These are phyloP conservation scores for Auriscalpium orientale DNA, from an alignment of 768 basidiomycete genomes.

Conservation along the genomic window DNA sequence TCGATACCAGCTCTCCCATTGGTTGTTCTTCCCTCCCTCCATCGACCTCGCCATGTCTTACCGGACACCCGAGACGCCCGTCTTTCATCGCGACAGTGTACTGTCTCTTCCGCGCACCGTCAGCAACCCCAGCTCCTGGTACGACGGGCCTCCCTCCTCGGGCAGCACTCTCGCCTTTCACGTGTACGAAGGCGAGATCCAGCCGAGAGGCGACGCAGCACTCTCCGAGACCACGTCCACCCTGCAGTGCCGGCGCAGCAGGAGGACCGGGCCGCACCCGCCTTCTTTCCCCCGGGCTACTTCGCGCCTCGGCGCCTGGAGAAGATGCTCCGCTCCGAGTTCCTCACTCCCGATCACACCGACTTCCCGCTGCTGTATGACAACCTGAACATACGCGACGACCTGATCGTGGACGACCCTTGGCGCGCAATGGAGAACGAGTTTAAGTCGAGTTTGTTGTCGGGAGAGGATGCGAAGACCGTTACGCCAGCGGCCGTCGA, in stretches of 20 bases:
- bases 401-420: background rate
- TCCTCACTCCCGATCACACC: background rate
- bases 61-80: too few species aligned
- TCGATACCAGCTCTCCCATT: too few species aligned
- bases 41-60: too few species aligned
- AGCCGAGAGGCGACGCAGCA: too few species aligned
- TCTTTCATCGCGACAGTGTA: too few species aligned
- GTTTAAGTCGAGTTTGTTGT: background rate
- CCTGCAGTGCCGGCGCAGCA: background rate
- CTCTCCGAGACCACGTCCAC: background rate
- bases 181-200: background rate
- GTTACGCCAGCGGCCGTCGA: background rate
- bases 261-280: background rate
- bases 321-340: background rate
- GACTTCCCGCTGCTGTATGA: background rate
- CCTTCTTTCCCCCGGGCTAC: background rate
- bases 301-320: background rate
- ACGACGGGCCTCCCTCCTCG: background rate
- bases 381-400: background rate
- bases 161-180: background rate
- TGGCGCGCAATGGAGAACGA: background rate
- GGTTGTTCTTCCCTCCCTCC: too few species aligned
- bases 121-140: background rate
- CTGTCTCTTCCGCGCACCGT: background rate
- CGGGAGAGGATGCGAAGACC: background rate